Conservation (phyloP, 768 basidiomycete genomes). For the Dictyophora rubrovolvata region DNA sequence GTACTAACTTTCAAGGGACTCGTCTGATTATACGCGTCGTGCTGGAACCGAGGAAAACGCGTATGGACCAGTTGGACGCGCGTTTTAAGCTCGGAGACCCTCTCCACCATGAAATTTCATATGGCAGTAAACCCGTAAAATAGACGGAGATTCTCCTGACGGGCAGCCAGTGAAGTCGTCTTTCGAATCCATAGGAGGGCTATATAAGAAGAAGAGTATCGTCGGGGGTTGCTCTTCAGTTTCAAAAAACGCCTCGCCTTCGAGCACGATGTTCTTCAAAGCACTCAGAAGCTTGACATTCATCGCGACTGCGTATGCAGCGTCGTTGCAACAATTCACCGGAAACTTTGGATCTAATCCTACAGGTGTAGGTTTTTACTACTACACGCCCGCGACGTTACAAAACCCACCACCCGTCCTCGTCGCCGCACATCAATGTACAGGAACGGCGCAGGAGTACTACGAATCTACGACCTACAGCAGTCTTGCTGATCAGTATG, state of each 20-base stretch:
- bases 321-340: slow-evolving; percentile 7
- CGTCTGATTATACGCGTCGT: neutral
- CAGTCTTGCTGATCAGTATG: slow-evolving; percentile 37
- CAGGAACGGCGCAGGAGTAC: slow-evolving; percentile 41
- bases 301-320: neutral
- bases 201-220: too few relatives aligned
- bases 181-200: too few relatives aligned
- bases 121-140: neutral
- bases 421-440: slow-evolving; percentile 38
- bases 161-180: too few relatives aligned
- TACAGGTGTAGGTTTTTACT: slow-evolving; percentile 38
- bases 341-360: slow-evolving; percentile 42
- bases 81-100: too few relatives aligned
- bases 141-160: neutral
- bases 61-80: neutral
- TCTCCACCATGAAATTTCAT: neutral
- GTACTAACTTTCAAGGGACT: neutral
- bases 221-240: neutral
- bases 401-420: slow-evolving; percentile 34
- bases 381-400: slow-evolving; percentile 32
- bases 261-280: neutral
- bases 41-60: neutral
- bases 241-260: neutral
- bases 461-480: slow-evolving; percentile 40
- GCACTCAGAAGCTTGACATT: neutral